Evolutionary conservation across 768 basidiomycete species (phyloP).

Genomic region (Tricholoma bakamatsutake): DNA sequence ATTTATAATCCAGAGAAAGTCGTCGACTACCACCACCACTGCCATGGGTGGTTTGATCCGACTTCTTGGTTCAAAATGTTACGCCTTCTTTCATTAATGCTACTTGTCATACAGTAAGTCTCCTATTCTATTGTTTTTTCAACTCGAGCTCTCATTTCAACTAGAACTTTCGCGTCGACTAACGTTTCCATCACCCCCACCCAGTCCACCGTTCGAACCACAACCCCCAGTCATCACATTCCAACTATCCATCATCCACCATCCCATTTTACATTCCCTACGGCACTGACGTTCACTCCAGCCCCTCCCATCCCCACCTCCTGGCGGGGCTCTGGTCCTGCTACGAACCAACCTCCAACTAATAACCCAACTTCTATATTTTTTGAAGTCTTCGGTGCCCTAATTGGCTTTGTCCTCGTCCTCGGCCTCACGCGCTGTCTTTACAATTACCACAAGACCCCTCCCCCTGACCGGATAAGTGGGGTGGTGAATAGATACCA

Average conservation of each 20-base stretch:
- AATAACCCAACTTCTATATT: conserved; percentile 34
- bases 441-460: conserved; percentile 38
- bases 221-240: conserved; percentile 2
- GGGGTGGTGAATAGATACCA: conserved; percentile 36
- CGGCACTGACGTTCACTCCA: neutral
- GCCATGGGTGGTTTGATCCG: neutral
- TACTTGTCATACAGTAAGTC: conserved; percentile 7
- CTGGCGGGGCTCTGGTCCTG: neutral
- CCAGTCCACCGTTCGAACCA: conserved; percentile 2
- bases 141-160: neutral
- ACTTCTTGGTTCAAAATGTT: neutral
- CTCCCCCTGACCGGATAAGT: conserved; percentile 38
- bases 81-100: neutral
- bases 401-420: conserved; percentile 30
- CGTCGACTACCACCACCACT: neutral
- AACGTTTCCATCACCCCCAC: conserved; percentile 5
- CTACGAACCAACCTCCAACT: conserved; percentile 10
- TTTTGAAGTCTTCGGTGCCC: conserved; percentile 40
- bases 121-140: neutral
- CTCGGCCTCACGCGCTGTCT: conserved; percentile 34
- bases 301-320: conserved; percentile 7
- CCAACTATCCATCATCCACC: neutral
- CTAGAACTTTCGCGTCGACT: conserved; percentile 11
- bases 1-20: neutral
- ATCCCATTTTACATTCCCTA: neutral